Evolutionary conservation across 2,329 filamentous ascomycete genomes (phyloP), one percentile per base, ranked within the genome.

Genomic region (Cryphonectria carpinicola): DNA sequence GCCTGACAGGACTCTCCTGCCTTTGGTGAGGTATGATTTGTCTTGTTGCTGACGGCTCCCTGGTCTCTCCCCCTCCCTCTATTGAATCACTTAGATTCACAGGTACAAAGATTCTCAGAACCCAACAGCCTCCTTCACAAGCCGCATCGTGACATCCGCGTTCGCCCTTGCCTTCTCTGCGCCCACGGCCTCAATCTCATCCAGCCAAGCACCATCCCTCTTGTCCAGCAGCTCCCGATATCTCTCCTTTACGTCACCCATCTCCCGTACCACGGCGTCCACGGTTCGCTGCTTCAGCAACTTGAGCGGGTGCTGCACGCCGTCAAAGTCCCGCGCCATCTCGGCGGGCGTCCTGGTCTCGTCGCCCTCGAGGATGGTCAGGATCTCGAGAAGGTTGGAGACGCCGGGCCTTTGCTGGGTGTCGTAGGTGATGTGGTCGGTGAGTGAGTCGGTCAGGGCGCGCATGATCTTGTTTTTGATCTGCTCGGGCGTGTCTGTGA

Each of bases 361-460:
- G 37, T 79, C 75, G 35, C n/a, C 61, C 4, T 78, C 74, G 75
- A 95, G 89, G 73, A 93, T 88, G 35, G 89, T 90, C n/a, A 95
- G 82, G 22, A 99, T 88, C 70, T 94, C 89, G 1, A 99, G 81
- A 17, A 99, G 84, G 78, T 98, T 99, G 14, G 95, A 90, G 4
- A 99, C 92, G 0, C 94, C 96, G 0, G 95, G 95, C 35, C 96
- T 86, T 0, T 75, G 77, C 0, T 79, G 77, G 0, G 89, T 90
- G 73, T 97, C 90, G 79, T 96, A 98, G 0, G 89, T 89, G 56
- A 98, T 88, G 1, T 81, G 80, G 2, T 87, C 85, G 0, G 81
- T 74, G 68, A 52, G 64, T 0, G 88, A 91, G 80, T 99, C 96
- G 1, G 96, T 98, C 43, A 94, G 79, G 10, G 96, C 93, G 8